Conservation (phyloP, 2,329 filamentous ascomycete species). For the Fusarium sambucinum region DNA sequence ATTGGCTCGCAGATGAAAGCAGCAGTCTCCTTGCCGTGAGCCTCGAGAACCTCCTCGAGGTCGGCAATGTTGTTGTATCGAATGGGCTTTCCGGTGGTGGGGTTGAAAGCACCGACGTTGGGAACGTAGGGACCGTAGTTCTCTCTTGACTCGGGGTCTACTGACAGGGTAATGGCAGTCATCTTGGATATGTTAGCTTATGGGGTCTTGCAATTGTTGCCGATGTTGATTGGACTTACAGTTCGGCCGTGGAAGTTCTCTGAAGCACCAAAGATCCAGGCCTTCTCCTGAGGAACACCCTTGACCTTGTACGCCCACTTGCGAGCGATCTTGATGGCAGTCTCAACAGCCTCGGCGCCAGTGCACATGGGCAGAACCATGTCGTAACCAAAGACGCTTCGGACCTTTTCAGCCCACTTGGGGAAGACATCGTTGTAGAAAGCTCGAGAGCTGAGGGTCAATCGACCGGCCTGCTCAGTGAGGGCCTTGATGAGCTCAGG, state of each 20-base stretch:
- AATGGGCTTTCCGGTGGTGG: slow-evolving; percentile 35
- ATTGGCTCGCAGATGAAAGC: slow-evolving; percentile 43
- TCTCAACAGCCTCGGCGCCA: slow-evolving; percentile 40
- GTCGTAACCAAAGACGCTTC: slow-evolving; percentile 39
- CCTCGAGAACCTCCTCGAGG: slow-evolving; percentile 38
- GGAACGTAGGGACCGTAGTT: slow-evolving; percentile 98
- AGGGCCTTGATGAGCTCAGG: slow-evolving; percentile 93
- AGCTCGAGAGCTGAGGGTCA: slow-evolving; percentile 56
- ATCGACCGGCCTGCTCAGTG: slow-evolving; percentile 85
- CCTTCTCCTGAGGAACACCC: slow-evolving; percentile 40
- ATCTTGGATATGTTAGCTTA: slow-evolving; percentile 67
- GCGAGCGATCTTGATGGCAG: slow-evolving; percentile 40
- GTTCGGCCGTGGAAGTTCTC: slow-evolving; percentile 61
- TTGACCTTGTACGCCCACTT: slow-evolving; percentile 43
- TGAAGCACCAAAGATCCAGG: slow-evolving; percentile 41
- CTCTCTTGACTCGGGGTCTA: slow-evolving; percentile 92
- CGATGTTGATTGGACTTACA: slow-evolving; percentile 63
- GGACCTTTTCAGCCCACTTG: slow-evolving; percentile 42
- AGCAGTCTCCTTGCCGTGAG: slow-evolving; percentile 38
- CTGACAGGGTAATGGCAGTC: slow-evolving; percentile 93
- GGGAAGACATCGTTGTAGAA: slow-evolving; percentile 43
- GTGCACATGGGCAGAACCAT: slow-evolving; percentile 41
- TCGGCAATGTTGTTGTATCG: slow-evolving; percentile 42
- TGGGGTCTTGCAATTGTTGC: neutral
- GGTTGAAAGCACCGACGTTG: slow-evolving; percentile 76